Conservation (phyloP, 768 basidiomycete genomes). For the Paxillus rubicundulus region DNA sequence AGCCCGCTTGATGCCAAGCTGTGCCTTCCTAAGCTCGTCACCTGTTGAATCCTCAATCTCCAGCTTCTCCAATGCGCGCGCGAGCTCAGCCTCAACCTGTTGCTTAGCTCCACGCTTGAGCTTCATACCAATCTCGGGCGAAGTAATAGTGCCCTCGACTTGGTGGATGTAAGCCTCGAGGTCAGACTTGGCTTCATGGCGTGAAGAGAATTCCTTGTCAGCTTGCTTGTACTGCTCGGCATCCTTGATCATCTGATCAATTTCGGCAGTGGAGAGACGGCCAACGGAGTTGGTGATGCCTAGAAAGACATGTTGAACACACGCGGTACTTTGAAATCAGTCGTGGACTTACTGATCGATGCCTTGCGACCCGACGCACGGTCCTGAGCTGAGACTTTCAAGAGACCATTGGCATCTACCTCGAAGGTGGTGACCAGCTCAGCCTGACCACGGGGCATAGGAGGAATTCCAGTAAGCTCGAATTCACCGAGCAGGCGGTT, state of each 20-base stretch:
- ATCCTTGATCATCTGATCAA: conserved; percentile 99
- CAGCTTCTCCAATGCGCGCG: conserved; percentile 96
- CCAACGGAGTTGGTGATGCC: conserved; percentile 99
- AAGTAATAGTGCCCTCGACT: conserved; percentile 94
- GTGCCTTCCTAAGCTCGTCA: conserved; percentile 95
- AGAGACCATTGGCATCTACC: conserved; percentile 97
- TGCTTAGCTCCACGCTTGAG: conserved; percentile 95
- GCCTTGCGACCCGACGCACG: conserved; percentile 99
- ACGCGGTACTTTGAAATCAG: neutral
- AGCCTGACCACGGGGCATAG: conserved; percentile 99
- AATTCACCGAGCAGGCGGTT: conserved; percentile 99
- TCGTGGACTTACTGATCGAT: conserved; percentile 73
- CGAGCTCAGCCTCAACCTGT: conserved; percentile 96
- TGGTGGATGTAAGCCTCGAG: conserved; percentile 97
- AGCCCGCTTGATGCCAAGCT: conserved; percentile 92
- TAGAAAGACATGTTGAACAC: conserved; percentile 29
- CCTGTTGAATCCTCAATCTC: conserved; percentile 94
- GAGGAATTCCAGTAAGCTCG: conserved; percentile 97
- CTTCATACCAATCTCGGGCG: conserved; percentile 96
- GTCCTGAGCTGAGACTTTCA: conserved; percentile 98
- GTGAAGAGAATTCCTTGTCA: conserved; percentile 97
- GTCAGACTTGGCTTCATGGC: conserved; percentile 97
- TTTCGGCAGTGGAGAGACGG: conserved; percentile 94
- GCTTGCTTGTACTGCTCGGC: conserved; percentile 94
- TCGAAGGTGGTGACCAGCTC: conserved; percentile 99